Evolutionary conservation across 1,284 basidiomycete species (phyloP).

Genomic region (Ustilago crameri): DNA sequence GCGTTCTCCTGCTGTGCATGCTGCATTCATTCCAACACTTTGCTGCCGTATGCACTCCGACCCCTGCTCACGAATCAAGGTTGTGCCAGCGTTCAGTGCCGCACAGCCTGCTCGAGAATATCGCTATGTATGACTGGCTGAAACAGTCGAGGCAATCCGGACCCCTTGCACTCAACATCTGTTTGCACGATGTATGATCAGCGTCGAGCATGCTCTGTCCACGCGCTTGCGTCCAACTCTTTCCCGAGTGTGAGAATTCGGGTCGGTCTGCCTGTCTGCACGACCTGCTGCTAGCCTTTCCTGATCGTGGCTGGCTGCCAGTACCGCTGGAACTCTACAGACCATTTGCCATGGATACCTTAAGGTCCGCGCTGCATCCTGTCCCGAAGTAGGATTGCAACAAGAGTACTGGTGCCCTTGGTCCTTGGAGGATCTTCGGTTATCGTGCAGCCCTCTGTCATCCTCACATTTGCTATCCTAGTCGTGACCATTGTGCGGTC

Average conservation of each 20-base stretch:
- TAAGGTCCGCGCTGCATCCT: no score
- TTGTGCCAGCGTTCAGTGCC: no score
- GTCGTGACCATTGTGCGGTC: slow-evolving; percentile 10
- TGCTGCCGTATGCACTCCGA: slow-evolving; percentile 31
- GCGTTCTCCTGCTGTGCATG: neutral
- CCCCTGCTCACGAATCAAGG: slow-evolving; percentile 12
- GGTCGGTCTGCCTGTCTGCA: no score
- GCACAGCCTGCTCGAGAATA: no score
- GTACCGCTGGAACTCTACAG: no score
- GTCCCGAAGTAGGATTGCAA: no score
- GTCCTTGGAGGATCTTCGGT: slow-evolving; percentile 17
- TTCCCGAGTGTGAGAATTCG: no score
- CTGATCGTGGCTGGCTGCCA: no score
- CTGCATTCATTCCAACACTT: neutral
- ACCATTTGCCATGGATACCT: no score
- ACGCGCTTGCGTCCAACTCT: no score
- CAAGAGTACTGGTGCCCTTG: no score
- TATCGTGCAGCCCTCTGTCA: slow-evolving; percentile 20
- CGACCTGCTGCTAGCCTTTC: neutral
- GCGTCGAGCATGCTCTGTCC: neutral
- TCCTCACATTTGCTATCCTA: neutral
- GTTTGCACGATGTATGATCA: slow-evolving; percentile 4
- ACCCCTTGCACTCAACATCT: neutral
- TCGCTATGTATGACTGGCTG: no score
- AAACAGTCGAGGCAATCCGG: neutral